Evolutionary conservation across 2,329 filamentous ascomycete species (phyloP).

Genomic region (Fusarium annulatum): DNA sequence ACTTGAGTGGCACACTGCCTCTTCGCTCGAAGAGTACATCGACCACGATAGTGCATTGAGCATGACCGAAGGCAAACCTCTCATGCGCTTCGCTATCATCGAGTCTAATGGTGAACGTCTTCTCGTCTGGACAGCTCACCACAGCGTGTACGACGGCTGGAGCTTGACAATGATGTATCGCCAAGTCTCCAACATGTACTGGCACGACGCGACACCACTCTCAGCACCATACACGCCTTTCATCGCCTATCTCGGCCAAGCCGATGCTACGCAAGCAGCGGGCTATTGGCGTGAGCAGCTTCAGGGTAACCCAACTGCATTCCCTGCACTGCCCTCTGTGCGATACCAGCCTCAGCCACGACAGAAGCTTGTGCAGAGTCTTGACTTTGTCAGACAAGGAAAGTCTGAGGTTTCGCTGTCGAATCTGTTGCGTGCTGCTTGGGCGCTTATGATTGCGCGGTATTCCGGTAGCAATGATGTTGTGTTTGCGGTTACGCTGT

Average conservation of each 20-base stretch:
- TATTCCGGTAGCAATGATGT: not conserved
- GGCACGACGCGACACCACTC: not conserved
- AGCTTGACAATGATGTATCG: not conserved
- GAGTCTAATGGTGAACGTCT: not conserved
- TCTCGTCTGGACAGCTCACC: constrained; percentile 2
- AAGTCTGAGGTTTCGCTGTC: not conserved
- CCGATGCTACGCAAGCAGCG: not conserved
- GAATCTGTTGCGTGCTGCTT: not conserved
- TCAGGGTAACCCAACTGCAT: not conserved
- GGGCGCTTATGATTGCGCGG: not conserved
- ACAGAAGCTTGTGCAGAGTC: not conserved
- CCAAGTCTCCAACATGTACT: not conserved
- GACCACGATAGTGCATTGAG: not conserved
- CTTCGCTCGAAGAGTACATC: not conserved
- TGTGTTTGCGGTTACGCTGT: not conserved
- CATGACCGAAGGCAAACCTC: not conserved
- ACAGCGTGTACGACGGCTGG: constrained; percentile 1
- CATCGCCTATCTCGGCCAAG: not conserved
- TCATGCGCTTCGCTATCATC: not conserved
- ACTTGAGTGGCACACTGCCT: not conserved
- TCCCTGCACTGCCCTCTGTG: not conserved
- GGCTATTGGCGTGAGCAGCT: not conserved
- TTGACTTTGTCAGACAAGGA: not conserved
- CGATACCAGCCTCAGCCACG: constrained; percentile 1
- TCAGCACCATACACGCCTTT: not conserved